Base-by-base conservation (phyloP, 164 flowering plant genomes). In the Umbellularia californica region DNA sequence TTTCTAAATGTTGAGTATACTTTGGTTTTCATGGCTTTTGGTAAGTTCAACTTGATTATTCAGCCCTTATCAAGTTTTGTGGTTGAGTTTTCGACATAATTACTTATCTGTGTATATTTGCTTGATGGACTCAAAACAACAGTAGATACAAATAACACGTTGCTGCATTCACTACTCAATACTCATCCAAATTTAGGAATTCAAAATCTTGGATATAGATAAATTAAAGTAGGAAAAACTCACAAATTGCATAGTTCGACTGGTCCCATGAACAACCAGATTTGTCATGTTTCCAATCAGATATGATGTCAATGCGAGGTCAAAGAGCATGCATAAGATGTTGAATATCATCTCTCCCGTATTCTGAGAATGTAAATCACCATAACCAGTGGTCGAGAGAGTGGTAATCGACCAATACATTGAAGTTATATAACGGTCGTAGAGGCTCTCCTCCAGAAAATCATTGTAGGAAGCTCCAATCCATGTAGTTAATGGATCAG, bases 271-370 rank as follows among this genome's bases (percentile, higher is more conserved):
- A 77, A 93, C 99, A 50, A 95, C 97, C 83, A 95, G 82, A 82
- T 92, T 93, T 78, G 99, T 95, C 99, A 95, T 93, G 79, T 95
- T 95, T 41, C 99, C 99, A 67, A 93, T 93, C 81, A 95, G 72
- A 76, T 95, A 95, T 47, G 99, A 87, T 1, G 94, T 93, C 82
- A 95, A 82, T 33, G 98, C 99, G 47, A 95, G 90, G 81, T 93
- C 92, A 84, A 95, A 93, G 69, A 93, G 85, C 99, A 95, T 95
- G 79, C 84, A 95, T 77, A 87, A 87, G 52, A 84, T 92, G 79
- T 86, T 89, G 79, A 92, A 93, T 63, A 91, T 70, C 98, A 93
- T 95, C 79, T 95, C 99, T 81, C 81, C 73, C 22, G 86, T 79
- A 73, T 90, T 95, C 70, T 82, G 83, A 20, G 98, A 84, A 82